Evolutionary conservation across 352 stramenopile genomes (phyloP).

Genomic region (Phytophthora capsici): DNA sequence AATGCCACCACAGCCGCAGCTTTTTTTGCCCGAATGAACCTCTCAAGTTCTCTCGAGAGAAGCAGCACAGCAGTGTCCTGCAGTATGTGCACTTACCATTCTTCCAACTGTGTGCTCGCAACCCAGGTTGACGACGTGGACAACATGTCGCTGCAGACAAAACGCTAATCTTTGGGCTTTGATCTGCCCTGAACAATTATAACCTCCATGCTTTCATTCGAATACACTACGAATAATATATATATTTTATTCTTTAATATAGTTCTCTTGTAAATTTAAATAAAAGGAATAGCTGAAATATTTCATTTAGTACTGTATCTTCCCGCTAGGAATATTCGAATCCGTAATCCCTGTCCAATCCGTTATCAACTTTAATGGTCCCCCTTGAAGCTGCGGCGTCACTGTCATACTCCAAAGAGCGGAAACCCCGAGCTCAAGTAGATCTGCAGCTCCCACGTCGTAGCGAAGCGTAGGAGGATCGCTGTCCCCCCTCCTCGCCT

Average conservation of each 20-base stretch:
- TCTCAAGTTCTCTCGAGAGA: too few relatives aligned
- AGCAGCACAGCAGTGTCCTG: too few relatives aligned
- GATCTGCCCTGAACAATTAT: too few relatives aligned
- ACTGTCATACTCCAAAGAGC: slow-evolving; percentile 21
- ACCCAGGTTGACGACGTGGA: not conserved
- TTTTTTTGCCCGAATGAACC: too few relatives aligned
- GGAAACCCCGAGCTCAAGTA: not conserved
- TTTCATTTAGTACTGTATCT: not conserved
- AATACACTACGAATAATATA: too few relatives aligned
- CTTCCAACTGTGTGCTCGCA: not conserved
- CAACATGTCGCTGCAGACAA: not conserved
- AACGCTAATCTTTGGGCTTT: too few relatives aligned
- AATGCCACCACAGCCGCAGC: too few relatives aligned
- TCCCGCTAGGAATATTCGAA: slow-evolving; percentile 4
- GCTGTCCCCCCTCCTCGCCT: not conserved
- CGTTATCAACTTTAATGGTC: slow-evolving; percentile 14
- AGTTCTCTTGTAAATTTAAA: too few relatives aligned
- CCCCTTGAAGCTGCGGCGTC: slow-evolving; percentile 22
- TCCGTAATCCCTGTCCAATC: slow-evolving; percentile 16
- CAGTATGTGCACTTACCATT: not conserved
- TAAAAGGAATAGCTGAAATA: too few relatives aligned
- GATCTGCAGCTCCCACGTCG: slow-evolving; percentile 5
- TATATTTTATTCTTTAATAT: too few relatives aligned
- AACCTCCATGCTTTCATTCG: too few relatives aligned
- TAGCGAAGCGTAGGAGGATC: not conserved